Evolutionary conservation across 345 rosid species (phyloP).

Genomic region (Erucastrum elatum): DNA sequence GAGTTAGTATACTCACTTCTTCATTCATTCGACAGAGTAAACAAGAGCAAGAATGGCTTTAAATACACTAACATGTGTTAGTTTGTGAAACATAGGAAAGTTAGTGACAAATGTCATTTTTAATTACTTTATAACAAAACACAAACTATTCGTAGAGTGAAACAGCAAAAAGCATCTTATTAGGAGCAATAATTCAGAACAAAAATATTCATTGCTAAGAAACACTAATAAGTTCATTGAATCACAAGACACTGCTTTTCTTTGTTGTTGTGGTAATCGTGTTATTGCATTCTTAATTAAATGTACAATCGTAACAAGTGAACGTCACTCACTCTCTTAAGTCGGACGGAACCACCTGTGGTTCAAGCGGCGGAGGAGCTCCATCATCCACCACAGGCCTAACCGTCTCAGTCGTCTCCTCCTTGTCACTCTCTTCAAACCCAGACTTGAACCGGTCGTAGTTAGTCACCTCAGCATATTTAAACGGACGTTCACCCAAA

Average conservation of each 20-base stretch:
- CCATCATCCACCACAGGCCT: conserved; percentile 52
- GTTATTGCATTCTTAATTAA: conserved; percentile 20
- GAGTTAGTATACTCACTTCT: neutral
- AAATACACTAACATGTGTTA: too few relatives aligned
- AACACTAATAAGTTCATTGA: conserved; percentile 11
- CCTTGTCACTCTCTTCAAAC: conserved; percentile 47
- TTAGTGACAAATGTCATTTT: too few relatives aligned
- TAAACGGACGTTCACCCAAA: conserved; percentile 87
- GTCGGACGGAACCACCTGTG: conserved; percentile 60
- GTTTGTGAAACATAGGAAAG: too few relatives aligned
- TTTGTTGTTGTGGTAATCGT: neutral
- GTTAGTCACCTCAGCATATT: conserved; percentile 59
- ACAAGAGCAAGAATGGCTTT: neutral
- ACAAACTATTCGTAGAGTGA: too few relatives aligned
- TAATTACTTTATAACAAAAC: too few relatives aligned
- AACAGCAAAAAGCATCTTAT: neutral
- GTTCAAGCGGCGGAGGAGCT: conserved; percentile 57
- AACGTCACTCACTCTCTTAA: conserved; percentile 27
- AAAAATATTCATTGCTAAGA: conserved; percentile 23
- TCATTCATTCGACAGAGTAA: neutral
- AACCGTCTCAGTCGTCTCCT: conserved; percentile 16
- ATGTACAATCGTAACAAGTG: conserved; percentile 32
- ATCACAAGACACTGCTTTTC: neutral
- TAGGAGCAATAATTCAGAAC: conserved; percentile 5
- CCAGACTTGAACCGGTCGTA: conserved; percentile 80